Percentiles rank a stretch among this genome's conserved stretches.
These are phyloP conservation scores for Aureobasidium subglaciale DNA, from an alignment of 2,329 filamentous ascomycete genomes.

Conservation along the genomic window DNA sequence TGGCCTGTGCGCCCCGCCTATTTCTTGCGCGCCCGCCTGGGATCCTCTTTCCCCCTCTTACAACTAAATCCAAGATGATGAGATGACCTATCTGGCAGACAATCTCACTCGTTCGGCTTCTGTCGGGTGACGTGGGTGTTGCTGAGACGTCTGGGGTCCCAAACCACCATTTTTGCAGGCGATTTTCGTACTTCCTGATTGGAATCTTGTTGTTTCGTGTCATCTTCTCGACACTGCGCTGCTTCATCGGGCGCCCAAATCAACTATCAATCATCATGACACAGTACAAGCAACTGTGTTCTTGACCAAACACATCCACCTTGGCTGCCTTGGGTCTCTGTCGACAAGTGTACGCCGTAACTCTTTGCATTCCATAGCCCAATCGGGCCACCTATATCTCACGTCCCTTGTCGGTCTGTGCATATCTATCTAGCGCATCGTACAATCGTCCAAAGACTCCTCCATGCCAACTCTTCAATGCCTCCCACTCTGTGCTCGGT, in stretches of 20 bases:
- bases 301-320: background rate
- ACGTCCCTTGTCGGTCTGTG: background rate
- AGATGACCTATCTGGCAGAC: constrained; percentile 54
- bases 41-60: constrained; percentile 40
- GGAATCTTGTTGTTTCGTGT: constrained; percentile 32
- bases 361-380: background rate
- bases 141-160: constrained; percentile 41
- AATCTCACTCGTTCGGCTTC: constrained; percentile 39
- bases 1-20: background rate
- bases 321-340: no score
- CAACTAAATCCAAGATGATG: constrained; percentile 79
- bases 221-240: background rate
- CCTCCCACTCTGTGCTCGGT: constrained; percentile 42
- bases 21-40: constrained; percentile 13
- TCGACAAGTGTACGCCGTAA: background rate
- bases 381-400: background rate
- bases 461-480: constrained; percentile 42
- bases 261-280: no score
- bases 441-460: constrained; percentile 46
- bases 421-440: constrained; percentile 30
- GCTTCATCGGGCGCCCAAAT: no score
- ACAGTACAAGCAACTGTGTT: no score
- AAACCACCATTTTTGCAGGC: constrained; percentile 40
- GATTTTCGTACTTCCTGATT: constrained; percentile 38
- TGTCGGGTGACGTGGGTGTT: constrained; percentile 37